These are phyloP conservation scores for Eucalyptus globulus DNA, from an alignment of 345 rosid species.

Conservation along the genomic window DNA sequence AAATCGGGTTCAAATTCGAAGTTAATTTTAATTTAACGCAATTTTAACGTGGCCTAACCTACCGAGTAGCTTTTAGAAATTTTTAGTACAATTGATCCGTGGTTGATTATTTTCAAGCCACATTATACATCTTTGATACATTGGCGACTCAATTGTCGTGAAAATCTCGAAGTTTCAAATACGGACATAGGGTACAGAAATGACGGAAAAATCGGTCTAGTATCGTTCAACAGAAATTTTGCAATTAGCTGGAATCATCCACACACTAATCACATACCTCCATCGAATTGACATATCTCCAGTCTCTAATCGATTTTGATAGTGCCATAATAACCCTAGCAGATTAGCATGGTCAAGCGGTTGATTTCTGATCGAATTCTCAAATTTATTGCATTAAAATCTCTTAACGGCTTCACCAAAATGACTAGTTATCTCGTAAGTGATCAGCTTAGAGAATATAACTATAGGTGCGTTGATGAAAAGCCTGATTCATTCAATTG, in stretches of 20 bases:
- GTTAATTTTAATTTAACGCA: accelerated
- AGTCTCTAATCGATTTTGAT: accelerated
- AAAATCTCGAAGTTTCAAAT: too few species aligned
- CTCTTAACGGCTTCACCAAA: accelerated
- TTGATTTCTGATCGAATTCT: accelerated
- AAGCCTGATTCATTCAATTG: too few species aligned
- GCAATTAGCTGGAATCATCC: too few species aligned
- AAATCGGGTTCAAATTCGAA: accelerated
- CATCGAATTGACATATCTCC: accelerated
- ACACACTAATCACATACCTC: too few species aligned
- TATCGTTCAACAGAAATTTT: accelerated
- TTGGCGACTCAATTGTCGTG: accelerated
- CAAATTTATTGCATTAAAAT: too few species aligned
- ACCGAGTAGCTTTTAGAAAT: too few species aligned
- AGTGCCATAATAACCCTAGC: accelerated
- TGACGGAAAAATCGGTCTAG: accelerated
- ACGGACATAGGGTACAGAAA: accelerated
- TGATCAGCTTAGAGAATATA: accelerated
- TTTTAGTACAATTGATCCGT: too few species aligned
- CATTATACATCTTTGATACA: accelerated
- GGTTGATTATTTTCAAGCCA: too few species aligned
- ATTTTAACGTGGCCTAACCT: accelerated
- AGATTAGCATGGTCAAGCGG: accelerated
- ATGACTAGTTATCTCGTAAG: too few species aligned
- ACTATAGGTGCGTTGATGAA: accelerated